phyloP scores from a whole-genome alignment of 83 land plant species.

The Diphasiastrum complanatum region DNA sequence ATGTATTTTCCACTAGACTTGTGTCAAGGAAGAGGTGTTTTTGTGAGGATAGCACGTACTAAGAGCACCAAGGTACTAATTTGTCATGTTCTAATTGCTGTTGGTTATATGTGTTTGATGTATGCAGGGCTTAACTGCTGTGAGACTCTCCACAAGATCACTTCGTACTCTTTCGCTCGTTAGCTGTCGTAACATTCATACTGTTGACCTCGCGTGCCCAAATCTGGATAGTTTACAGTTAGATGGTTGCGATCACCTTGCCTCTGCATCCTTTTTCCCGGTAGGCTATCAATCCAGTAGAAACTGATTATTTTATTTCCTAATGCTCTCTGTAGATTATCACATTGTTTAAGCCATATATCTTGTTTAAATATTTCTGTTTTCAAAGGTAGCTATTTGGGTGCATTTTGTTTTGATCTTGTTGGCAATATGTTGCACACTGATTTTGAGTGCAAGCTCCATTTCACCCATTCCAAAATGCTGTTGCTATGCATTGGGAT shows the following conservation, averaged over 20 bases:
- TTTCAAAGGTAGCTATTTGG: no score
- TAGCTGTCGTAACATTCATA: conserved; percentile 66
- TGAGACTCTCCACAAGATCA: conserved; percentile 52
- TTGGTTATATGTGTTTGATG: conserved; percentile 10
- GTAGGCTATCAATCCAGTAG: conserved; percentile 41
- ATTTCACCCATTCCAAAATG: no score
- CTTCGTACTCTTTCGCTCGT: conserved; percentile 59
- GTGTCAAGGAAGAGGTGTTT: no score
- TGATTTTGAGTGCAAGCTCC: no score
- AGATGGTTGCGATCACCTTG: conserved; percentile 91
- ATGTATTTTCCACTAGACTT: no score
- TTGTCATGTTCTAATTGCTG: neutral
- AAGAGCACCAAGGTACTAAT: neutral
- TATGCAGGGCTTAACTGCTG: conserved; percentile 62
- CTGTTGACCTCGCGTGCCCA: conserved; percentile 64
- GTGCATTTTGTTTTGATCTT: no score
- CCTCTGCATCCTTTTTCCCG: conserved; percentile 64
- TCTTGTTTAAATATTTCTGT: neutral
- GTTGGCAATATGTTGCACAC: no score
- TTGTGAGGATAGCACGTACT: neutral
- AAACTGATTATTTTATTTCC: neutral
- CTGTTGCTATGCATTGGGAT: no score
- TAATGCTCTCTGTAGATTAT: neutral
- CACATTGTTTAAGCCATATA: neutral
- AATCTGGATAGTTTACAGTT: conserved; percentile 57